A percentile compares a stretch with the other conserved stretches of the same genome.
These are phyloP conservation scores for Sphagnum fallax DNA, from an alignment of 228 moss, liverwort and hornwort species.

Conservation along the genomic window DNA sequence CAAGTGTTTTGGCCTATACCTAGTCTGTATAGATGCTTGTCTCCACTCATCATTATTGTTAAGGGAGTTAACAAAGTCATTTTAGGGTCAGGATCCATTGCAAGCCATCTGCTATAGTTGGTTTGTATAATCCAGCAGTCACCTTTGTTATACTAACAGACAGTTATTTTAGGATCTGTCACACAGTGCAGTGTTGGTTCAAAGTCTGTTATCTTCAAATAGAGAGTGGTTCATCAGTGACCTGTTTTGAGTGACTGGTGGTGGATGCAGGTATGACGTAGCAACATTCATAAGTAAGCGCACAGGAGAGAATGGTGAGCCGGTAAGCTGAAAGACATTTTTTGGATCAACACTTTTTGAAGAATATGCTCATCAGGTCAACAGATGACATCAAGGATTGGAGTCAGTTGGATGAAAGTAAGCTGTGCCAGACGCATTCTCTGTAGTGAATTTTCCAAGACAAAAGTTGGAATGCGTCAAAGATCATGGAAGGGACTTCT, in stretches of 20 bases:
- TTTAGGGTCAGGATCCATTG: no score
- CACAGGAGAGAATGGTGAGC: slow-evolving; percentile 48
- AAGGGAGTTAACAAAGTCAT: no score
- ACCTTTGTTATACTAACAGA: no score
- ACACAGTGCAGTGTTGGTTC: no score
- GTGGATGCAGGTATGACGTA: slow-evolving; percentile 80
- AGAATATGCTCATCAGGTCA: background rate
- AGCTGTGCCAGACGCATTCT: background rate
- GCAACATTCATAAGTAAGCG: slow-evolving; percentile 86
- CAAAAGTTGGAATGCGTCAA: background rate
- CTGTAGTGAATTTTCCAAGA: background rate
- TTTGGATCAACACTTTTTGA: background rate
- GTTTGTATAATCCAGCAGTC: no score
- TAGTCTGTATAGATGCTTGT: no score
- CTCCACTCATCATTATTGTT: no score
- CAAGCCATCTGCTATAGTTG: no score
- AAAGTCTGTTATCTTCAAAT: no score
- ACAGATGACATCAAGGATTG: background rate
- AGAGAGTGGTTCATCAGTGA: background rate
- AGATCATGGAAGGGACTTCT: background rate
- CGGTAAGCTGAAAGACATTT: slow-evolving; percentile 22
- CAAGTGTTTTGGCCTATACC: no score
- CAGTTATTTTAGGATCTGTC: no score
- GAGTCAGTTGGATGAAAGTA: background rate
- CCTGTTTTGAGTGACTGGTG: background rate